Evolutionary conservation across 176 grass and related monocot genomes (phyloP).

Genomic region (Aegilops bicornis): DNA sequence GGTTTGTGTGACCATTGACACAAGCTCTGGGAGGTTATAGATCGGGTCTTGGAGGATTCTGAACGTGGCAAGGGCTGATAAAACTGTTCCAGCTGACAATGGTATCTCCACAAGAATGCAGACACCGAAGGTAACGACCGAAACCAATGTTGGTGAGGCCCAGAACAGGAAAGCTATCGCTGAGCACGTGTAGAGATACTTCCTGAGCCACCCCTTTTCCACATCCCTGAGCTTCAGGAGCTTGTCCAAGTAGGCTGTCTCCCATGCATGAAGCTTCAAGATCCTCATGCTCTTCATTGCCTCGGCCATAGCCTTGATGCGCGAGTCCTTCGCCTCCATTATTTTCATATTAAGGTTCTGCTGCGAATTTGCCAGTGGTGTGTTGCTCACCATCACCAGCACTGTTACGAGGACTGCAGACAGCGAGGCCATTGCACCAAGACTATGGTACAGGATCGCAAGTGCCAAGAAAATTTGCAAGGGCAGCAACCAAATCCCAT

Average conservation of each 20-base stretch:
- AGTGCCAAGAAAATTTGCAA: slow-evolving; percentile 73
- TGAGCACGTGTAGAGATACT: slow-evolving; percentile 79
- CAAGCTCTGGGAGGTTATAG: slow-evolving; percentile 78
- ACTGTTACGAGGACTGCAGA: slow-evolving; percentile 55
- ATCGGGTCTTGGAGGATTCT: slow-evolving; percentile 94
- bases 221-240: slow-evolving; percentile 64
- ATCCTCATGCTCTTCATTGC: slow-evolving; percentile 83
- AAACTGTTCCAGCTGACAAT: slow-evolving; percentile 59
- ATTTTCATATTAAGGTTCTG: slow-evolving; percentile 66
- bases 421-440: slow-evolving; percentile 65
- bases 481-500: slow-evolving; percentile 87
- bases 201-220: slow-evolving; percentile 64
- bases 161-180: slow-evolving; percentile 83
- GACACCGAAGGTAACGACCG: slow-evolving; percentile 68
- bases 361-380: slow-evolving; percentile 63
- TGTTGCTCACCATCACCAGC: slow-evolving; percentile 87
- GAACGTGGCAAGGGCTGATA: slow-evolving; percentile 82
- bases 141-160: slow-evolving; percentile 79
- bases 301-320: slow-evolving; percentile 83
- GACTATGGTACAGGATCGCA: slow-evolving; percentile 61
- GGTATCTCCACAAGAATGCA: slow-evolving; percentile 69
- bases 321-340: slow-evolving; percentile 85
- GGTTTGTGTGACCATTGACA: slow-evolving; percentile 79
- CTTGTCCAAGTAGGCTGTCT: slow-evolving; percentile 67
- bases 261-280: slow-evolving; percentile 93